Percentiles rank a stretch among this genome's conserved stretches.
phyloP scores from a whole-genome alignment of 306 rosid genomes.

The Dryas drummondii region DNA sequence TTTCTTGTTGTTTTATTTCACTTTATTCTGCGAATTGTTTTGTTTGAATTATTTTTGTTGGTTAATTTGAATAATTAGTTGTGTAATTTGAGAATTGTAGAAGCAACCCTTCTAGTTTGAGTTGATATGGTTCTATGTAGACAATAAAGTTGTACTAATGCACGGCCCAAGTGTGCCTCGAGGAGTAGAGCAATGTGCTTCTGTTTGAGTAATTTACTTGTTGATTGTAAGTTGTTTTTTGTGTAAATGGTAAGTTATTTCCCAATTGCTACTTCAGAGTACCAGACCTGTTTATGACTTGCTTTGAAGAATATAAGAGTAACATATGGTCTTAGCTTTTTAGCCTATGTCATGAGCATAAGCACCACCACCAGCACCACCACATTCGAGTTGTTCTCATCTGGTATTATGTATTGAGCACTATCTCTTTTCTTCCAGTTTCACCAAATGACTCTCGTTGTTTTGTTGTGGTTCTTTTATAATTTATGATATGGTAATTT shows the following conservation, averaged over 20 bases:
- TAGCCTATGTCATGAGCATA: not conserved
- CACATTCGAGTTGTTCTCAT: not conserved
- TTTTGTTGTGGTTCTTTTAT: not conserved
- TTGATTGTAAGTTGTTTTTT: not conserved
- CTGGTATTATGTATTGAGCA: not conserved
- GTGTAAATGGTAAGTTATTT: not conserved
- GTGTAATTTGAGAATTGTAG: not conserved
- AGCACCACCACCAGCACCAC: not conserved
- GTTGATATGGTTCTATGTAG: not conserved
- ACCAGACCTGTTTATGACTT: not conserved
- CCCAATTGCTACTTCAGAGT: too few relatives aligned
- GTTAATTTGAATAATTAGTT: conserved; percentile 7
- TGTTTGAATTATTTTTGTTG: not conserved
- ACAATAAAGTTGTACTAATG: not conserved
- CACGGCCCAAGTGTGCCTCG: not conserved
- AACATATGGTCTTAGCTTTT: not conserved
- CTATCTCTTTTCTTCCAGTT: not conserved
- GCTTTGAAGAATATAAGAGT: not conserved
- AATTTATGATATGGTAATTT: not conserved
- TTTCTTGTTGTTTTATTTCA: not conserved
- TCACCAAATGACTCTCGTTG: not conserved
- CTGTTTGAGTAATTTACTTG: not conserved
- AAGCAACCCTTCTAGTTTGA: not conserved
- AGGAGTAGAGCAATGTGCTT: not conserved
- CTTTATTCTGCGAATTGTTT: conserved; percentile 13